These are phyloP conservation scores for Bipolaris sorokiniana DNA, from an alignment of 2,329 filamentous ascomycete species.

Conservation along the genomic window DNA sequence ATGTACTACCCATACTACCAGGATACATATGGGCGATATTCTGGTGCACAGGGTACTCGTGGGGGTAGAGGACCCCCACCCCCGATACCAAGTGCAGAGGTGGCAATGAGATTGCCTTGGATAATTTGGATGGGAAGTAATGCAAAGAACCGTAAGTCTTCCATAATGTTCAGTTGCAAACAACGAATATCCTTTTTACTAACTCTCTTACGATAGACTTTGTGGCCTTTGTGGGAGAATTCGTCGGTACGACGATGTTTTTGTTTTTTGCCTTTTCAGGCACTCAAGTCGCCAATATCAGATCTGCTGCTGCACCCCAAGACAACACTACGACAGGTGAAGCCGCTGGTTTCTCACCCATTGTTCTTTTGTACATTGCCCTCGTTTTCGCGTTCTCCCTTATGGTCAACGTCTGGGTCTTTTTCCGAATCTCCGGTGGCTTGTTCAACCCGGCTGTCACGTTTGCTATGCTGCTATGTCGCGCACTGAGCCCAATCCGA, in stretches of 20 bases:
- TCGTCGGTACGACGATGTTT: constrained; percentile 54
- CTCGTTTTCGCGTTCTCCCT: constrained; percentile 47
- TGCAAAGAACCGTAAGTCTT: constrained; percentile 43
- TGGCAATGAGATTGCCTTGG: constrained; percentile 44
- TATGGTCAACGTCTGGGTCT: constrained; percentile 51
- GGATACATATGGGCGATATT: constrained; percentile 20
- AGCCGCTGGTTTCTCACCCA: constrained; percentile 53
- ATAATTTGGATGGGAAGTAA: constrained; percentile 47
- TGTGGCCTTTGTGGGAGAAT: constrained; percentile 57
- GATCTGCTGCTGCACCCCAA: constrained; percentile 47
- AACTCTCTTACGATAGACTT: constrained; percentile 32
- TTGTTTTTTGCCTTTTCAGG: constrained; percentile 55
- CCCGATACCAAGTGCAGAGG: constrained; percentile 41
- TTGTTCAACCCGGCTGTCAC: constrained; percentile 44
- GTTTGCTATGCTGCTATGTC: constrained; percentile 46
- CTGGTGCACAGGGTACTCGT: constrained; percentile 10
- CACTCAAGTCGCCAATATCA: constrained; percentile 57
- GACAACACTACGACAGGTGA: constrained; percentile 53
- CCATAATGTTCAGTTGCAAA: neutral
- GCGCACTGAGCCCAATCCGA: constrained; percentile 52
- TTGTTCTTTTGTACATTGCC: constrained; percentile 49
- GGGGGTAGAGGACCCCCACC: constrained; percentile 34
- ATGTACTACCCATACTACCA: constrained; percentile 36
- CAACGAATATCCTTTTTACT: constrained; percentile 1
- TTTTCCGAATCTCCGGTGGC: constrained; percentile 47